Evolutionary conservation across 1,284 basidiomycete genomes (phyloP), one percentile per base, ranked within the genome.

Genomic region (Sanguinoderma infundibulare): DNA sequence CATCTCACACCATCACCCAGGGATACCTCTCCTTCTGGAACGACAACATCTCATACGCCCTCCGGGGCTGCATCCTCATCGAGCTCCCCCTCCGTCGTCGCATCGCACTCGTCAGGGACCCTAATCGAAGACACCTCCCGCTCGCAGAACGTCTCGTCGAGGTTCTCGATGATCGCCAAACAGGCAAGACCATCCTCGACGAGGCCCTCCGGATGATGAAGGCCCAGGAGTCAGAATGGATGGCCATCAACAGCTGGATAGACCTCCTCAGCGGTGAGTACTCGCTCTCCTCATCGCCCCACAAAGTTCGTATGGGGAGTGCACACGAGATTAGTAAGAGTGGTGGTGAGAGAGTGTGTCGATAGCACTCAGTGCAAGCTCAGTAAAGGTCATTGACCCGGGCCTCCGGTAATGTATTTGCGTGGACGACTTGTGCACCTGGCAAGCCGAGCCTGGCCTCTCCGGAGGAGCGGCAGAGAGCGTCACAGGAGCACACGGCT

Each of bases 11-110:
- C n/a, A n/a, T n/a, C n/a, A n/a, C n/a, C n/a, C 55, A 95, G 91
- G 95, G 94, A 44, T 96, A 96, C 74, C 86, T 97, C 20, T 96
- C 94, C 1, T 97, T 98, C 75, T 97, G 94, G 95, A 98, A 98
- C 76, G 96, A 98, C 81, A 98, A 97, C 78, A 98, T 98, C 67
- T 97, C 95, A 0, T 98, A 98, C 76, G 95, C 96, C 14, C 83
- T 98, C 2, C 87, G 96, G n/a, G 96, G 96, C 3, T 98, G 96
- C 75, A 98, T 98, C 71, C 85, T 98, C 64, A 91, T 98, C 61
- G 96, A 98, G 75, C 89, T 98, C 59, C 95, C 96, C 0, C 85
- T 98, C 15, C 86, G 96, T 44, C 83, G 94, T 65, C 86, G 96
- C 53, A 96, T 98, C 75, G 94, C 93, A 2, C 86, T 98, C 69